These are phyloP conservation scores for Hygrophoropsis aurantiaca DNA, from an alignment of 768 basidiomycete genomes.

Conservation along the genomic window DNA sequence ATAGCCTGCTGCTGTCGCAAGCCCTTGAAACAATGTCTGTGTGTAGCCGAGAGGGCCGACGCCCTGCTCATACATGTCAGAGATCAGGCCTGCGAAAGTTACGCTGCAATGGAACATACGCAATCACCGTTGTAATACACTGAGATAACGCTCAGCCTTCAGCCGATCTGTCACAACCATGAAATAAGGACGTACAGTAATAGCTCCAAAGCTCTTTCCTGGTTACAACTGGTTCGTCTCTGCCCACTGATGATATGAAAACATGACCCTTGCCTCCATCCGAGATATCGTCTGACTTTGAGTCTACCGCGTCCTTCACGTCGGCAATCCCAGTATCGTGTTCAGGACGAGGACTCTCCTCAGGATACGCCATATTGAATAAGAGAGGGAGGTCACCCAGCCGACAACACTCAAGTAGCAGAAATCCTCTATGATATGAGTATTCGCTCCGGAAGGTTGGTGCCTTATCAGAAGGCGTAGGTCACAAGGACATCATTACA, in stretches of 20 bases:
- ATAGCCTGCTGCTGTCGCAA: conserved; percentile 71
- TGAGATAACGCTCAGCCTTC: conserved; percentile 21
- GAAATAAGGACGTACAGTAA: conserved; percentile 50
- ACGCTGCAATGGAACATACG: conserved; percentile 34
- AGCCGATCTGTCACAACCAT: not conserved
- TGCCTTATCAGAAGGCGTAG: not conserved
- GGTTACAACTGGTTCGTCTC: conserved; percentile 69
- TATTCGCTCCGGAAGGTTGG: too few species aligned
- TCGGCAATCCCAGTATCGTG: conserved; percentile 2
- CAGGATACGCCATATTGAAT: not conserved
- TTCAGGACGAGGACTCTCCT: not conserved
- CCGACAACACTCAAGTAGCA: too few species aligned
- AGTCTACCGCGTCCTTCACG: conserved; percentile 10
- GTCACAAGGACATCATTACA: not conserved
- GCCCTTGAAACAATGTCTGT: conserved; percentile 71
- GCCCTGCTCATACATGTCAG: conserved; percentile 40
- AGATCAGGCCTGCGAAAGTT: not conserved
- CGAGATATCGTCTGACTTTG: conserved; percentile 4
- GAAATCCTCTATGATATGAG: too few species aligned
- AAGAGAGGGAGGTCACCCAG: too few species aligned
- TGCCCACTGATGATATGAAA: conserved; percentile 40
- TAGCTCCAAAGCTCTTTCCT: conserved; percentile 79
- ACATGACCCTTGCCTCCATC: conserved; percentile 14
- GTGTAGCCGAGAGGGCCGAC: conserved; percentile 69
- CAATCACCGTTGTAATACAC: conserved; percentile 85